A percentile compares a stretch with the other conserved stretches of the same genome.
These are phyloP conservation scores for Elymus sibiricus DNA, from an alignment of 176 grass and related monocot genomes.

Conservation along the genomic window DNA sequence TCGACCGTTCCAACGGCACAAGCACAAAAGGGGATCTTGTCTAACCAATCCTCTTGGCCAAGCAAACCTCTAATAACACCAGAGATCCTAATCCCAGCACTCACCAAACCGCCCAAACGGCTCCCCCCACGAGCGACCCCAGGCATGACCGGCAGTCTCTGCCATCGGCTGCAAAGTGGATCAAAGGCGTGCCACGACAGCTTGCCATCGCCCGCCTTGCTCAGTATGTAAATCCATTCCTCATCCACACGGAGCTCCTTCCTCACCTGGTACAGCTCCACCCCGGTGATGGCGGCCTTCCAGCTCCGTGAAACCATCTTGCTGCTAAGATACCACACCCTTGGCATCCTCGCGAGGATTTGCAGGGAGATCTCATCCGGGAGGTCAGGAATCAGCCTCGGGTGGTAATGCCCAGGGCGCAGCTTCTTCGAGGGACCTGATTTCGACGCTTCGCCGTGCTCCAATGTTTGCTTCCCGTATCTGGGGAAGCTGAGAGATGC, in stretches of 20 bases:
- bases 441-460: background rate
- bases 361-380: slow-evolving; percentile 70
- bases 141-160: slow-evolving; percentile 67
- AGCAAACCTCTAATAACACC: slow-evolving; percentile 60
- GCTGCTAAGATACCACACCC: slow-evolving; percentile 38
- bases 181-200: slow-evolving; percentile 63
- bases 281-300: slow-evolving; percentile 39
- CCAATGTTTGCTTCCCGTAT: slow-evolving; percentile 28
- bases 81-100: slow-evolving; percentile 42
- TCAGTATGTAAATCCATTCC: slow-evolving; percentile 70
- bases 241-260: slow-evolving; percentile 52
- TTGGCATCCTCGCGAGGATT: slow-evolving; percentile 61
- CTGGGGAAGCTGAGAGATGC: slow-evolving; percentile 43
- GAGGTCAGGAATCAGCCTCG: slow-evolving; percentile 57
- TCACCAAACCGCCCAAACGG: slow-evolving; percentile 28
- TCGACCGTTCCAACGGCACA: slow-evolving; percentile 37
- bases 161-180: slow-evolving; percentile 53
- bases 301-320: slow-evolving; percentile 66
- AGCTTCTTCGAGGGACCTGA: slow-evolving; percentile 54
- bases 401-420: background rate
- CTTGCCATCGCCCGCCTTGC: slow-evolving; percentile 31
- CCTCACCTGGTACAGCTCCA: slow-evolving; percentile 46
- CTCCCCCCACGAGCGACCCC: slow-evolving; percentile 33
- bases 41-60: slow-evolving; percentile 34
- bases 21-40: slow-evolving; percentile 48